Conservation (phyloP, 331 rosid genomes). For the Stylosanthes scabra region DNA sequence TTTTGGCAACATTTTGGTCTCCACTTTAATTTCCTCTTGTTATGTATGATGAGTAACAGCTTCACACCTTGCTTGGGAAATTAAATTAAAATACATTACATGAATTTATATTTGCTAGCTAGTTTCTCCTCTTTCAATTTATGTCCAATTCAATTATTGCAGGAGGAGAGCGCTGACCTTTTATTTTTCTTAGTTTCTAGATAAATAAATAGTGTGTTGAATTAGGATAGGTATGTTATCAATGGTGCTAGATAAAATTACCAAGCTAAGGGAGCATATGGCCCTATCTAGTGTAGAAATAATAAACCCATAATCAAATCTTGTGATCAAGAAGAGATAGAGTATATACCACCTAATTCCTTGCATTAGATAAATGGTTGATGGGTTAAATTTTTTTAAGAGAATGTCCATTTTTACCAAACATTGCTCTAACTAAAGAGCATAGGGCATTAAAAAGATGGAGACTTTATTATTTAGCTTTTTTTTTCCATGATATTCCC, state of each 20-base stretch:
- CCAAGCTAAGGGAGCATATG: neutral
- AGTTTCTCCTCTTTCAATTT: neutral
- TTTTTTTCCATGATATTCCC: too few species aligned
- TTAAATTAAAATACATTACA: too few species aligned
- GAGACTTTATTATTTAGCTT: too few species aligned
- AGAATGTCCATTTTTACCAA: too few species aligned
- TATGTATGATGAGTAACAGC: neutral
- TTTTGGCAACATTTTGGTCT: slow-evolving; percentile 13
- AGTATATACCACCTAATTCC: neutral
- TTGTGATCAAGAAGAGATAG: neutral
- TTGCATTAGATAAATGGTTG: neutral
- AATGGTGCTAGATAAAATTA: neutral
- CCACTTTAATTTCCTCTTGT: neutral
- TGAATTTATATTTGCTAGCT: too few species aligned
- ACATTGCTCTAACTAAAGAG: neutral
- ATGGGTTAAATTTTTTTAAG: neutral
- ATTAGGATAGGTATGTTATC: neutral
- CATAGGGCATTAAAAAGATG: neutral
- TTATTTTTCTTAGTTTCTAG: neutral
- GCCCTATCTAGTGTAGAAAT: neutral
- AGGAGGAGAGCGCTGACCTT: neutral
- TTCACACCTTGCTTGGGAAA: too few species aligned
- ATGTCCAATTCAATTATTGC: neutral
- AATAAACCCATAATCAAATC: neutral
- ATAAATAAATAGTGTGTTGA: neutral